Conservation (phyloP, 352 stramenopile species). For the Globisporangium viniferum region DNA sequence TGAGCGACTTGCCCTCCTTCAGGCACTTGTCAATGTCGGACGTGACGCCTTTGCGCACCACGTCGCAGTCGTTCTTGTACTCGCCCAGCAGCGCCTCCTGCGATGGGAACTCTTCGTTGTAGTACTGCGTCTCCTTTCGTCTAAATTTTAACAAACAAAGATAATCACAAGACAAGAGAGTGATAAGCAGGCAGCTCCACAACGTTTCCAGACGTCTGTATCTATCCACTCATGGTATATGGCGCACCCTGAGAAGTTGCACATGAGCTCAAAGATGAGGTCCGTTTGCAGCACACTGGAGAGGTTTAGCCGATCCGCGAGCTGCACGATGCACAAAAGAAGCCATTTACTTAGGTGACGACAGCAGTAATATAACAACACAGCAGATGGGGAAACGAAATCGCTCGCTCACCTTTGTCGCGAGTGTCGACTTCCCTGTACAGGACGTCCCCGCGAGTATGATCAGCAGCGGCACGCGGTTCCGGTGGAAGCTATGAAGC, state of each 20-base stretch:
- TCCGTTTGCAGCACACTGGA: conserved; percentile 86
- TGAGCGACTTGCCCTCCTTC: conserved; percentile 87
- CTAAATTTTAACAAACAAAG: conserved; percentile 4
- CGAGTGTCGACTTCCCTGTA: conserved; percentile 83
- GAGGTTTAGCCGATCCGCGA: conserved; percentile 83
- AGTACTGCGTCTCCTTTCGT: conserved; percentile 66
- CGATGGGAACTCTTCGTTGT: conserved; percentile 55
- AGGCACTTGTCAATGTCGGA: conserved; percentile 88
- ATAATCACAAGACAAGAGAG: not conserved
- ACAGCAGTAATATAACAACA: not conserved
- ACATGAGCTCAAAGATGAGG: conserved; percentile 89
- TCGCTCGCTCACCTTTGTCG: conserved; percentile 60
- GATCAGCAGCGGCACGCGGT: conserved; percentile 80
- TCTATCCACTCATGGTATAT: no score
- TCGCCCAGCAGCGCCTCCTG: conserved; percentile 54
- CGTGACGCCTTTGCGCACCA: conserved; percentile 78
- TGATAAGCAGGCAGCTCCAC: not conserved
- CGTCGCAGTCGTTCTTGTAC: conserved; percentile 76
- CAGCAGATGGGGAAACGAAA: not conserved
- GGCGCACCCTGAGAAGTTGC: conserved; percentile 82
- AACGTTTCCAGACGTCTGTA: no score
- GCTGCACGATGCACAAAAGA: conserved; percentile 24
- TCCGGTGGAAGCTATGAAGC: conserved; percentile 68
- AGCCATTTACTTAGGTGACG: not conserved
- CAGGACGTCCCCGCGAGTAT: conserved; percentile 80